A percentile compares a stretch with the other conserved stretches of the same genome.
phyloP scores from a whole-genome alignment of 1,139 yeast species.

The Candida smagusa region DNA sequence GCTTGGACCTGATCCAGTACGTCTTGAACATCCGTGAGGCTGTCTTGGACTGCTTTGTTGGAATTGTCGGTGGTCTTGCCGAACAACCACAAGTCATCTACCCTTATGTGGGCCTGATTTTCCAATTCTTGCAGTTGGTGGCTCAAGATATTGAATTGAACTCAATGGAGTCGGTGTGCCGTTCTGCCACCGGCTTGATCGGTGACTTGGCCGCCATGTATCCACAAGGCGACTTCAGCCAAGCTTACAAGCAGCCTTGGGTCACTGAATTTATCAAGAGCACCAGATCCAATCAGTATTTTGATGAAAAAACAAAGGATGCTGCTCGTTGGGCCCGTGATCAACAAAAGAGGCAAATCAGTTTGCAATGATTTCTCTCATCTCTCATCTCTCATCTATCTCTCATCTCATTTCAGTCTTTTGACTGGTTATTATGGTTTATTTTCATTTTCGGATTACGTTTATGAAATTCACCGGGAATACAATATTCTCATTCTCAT shows the following conservation, averaged over 20 bases:
- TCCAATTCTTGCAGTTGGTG: slow-evolving; percentile 62
- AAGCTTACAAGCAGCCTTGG: slow-evolving; percentile 70
- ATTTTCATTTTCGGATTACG: no score
- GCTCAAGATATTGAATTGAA: slow-evolving; percentile 58
- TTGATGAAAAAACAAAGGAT: slow-evolving; percentile 67
- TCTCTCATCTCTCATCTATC: slow-evolving; percentile 7
- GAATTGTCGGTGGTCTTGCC: slow-evolving; percentile 84
- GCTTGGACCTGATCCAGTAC: slow-evolving; percentile 77
- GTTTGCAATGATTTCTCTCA: not conserved
- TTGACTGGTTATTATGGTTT: no score
- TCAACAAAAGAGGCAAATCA: slow-evolving; percentile 62
- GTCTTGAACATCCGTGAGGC: slow-evolving; percentile 73
- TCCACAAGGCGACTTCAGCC: slow-evolving; percentile 69
- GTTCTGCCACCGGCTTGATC: slow-evolving; percentile 80
- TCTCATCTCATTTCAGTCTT: no score
- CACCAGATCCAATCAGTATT: slow-evolving; percentile 62
- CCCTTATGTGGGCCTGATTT: slow-evolving; percentile 66
- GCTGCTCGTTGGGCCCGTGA: slow-evolving; percentile 97
- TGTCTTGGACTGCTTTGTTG: slow-evolving; percentile 91
- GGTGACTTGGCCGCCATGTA: slow-evolving; percentile 92
- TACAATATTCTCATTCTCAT: no score
- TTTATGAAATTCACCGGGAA: no score
- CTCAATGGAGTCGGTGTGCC: slow-evolving; percentile 62
- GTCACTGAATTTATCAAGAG: slow-evolving; percentile 71
- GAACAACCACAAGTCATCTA: slow-evolving; percentile 63